phyloP scores from a whole-genome alignment of 352 stramenopile species.

The Elongisporangium prolatum region DNA sequence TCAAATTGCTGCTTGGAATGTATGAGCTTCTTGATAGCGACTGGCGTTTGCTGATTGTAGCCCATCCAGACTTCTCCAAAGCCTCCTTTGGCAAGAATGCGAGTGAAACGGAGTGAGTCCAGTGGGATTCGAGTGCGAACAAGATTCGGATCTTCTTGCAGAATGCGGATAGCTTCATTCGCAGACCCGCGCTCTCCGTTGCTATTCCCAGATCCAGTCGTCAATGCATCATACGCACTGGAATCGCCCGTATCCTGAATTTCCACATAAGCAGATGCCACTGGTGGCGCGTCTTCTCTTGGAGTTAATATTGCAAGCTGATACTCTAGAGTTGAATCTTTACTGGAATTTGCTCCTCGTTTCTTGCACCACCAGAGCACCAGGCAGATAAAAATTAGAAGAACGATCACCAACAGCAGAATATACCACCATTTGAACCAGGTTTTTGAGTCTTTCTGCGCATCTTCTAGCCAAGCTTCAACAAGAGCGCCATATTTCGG shows the following conservation, averaged over 20 bases:
- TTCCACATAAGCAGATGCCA: too few relatives aligned
- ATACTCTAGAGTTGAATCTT: too few relatives aligned
- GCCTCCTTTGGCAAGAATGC: constrained; percentile 20
- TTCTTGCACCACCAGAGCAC: neutral
- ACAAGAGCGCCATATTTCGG: constrained; percentile 7
- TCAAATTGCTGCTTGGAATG: constrained; percentile 28
- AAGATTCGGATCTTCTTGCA: neutral
- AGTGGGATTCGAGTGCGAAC: neutral
- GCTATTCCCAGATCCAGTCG: too few relatives aligned
- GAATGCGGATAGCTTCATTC: too few relatives aligned
- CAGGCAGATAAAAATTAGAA: constrained; percentile 2
- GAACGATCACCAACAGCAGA: too few relatives aligned
- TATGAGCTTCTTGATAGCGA: constrained; percentile 46
- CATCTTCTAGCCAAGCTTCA: constrained; percentile 8
- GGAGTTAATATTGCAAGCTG: too few relatives aligned
- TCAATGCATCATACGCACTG: too few relatives aligned
- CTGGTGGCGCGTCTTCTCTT: too few relatives aligned
- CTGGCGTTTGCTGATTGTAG: constrained; percentile 21
- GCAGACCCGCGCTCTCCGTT: too few relatives aligned
- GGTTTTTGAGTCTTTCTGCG: neutral
- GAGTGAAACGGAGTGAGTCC: neutral
- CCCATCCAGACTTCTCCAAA: constrained; percentile 61
- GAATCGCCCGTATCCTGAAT: too few relatives aligned
- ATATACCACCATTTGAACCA: neutral
- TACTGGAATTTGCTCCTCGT: too few relatives aligned